Evolutionary conservation across 805 yeast genomes (phyloP), one percentile per base, ranked within the genome.

Genomic region (Danielozyma ontarioensis): DNA sequence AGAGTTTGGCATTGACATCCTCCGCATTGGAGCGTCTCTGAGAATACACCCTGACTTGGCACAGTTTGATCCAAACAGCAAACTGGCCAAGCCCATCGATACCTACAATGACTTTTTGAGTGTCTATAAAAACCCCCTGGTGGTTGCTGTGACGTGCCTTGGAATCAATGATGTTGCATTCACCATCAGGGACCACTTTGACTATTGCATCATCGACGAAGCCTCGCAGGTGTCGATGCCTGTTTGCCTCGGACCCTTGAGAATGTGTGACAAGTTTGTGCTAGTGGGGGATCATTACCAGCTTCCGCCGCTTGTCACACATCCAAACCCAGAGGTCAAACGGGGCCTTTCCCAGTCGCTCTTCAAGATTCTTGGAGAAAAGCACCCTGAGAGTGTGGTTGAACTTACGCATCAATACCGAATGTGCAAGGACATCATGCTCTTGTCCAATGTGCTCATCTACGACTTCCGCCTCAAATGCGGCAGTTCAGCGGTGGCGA

Each of bases 221-320:
- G 97, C 97, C 0, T 88, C 97, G 1, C 98, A 93, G 51, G 84
- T 90, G 1, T 82, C 97, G 0, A 69, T 90, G 70, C 98, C 99
- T 0, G 70, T 85, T 4, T 83, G 94, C 45, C 56, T 93, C 18
- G 98, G 97, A 0, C 97, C 98, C 0, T 55, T 93, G 29, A 58
- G 88, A 21, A 75, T 73, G 42, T 80, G 88, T 22, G 80, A 82
- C 28, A 83, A 74, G 55, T 93, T 90, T 53, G 72, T 93, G 1
- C 68, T 93, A 39, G 97, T 93, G n/a, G 99, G 99, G 7, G 99
- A 93, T 53, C 97, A 93, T 55, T 77, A 74, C 43, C 99, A 93
- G 55, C 64, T 93, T 17, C 94, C 97, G 3, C 98, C 99, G 1
- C 64, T 93, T 32, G 88, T 93, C 1, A 69, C 74, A 17, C 61